A percentile compares a stretch with the other conserved stretches of the same genome.
These are phyloP conservation scores for Hygrophorus pudorinus DNA, from an alignment of 768 basidiomycete species.

Conservation along the genomic window DNA sequence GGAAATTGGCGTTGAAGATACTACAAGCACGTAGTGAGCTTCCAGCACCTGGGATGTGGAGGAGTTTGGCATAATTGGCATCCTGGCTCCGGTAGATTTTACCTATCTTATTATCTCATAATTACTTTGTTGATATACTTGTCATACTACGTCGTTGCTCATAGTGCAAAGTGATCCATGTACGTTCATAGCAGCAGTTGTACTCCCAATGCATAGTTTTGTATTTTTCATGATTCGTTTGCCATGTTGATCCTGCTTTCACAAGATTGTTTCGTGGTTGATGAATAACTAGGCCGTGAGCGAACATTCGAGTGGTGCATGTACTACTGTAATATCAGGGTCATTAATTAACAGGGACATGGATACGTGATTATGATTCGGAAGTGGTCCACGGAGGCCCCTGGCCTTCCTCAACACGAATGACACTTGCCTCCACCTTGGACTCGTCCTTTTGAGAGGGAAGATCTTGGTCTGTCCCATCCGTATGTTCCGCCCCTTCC, in stretches of 20 bases:
- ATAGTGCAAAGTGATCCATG: neutral
- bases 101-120: neutral
- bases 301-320: too few relatives aligned
- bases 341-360: too few relatives aligned
- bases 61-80: conserved; percentile 46
- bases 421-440: conserved; percentile 27
- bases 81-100: neutral
- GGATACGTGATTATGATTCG: too few relatives aligned
- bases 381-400: neutral
- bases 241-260: too few relatives aligned
- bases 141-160: neutral
- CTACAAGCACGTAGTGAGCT: conserved; percentile 58
- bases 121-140: conserved; percentile 2
- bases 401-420: conserved; percentile 15
- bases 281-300: too few relatives aligned
- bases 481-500: conserved; percentile 35
- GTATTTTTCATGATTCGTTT: too few relatives aligned
- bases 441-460: conserved; percentile 40
- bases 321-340: too few relatives aligned
- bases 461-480: conserved; percentile 20
- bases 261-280: too few relatives aligned
- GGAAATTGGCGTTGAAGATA: conserved; percentile 56
- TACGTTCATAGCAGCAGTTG: neutral
- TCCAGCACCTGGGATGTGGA: conserved; percentile 72
- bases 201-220: too few relatives aligned